Evolutionary conservation across 2,329 filamentous ascomycete genomes (phyloP).

Genomic region (Colletotrichum siamense): DNA sequence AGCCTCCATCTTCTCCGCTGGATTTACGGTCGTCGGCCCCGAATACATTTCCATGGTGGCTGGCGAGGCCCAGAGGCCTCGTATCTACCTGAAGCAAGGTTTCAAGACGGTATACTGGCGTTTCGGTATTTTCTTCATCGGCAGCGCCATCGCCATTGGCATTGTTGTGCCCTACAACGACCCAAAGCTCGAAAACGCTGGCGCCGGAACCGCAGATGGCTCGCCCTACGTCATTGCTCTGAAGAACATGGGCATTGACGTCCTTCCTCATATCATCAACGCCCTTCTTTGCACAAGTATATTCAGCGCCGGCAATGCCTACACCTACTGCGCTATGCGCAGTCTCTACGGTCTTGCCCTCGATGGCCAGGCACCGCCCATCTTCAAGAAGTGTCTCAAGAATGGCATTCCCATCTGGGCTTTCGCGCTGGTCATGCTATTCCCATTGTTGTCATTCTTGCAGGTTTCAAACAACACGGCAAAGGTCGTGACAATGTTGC

Average conservation of each 20-base stretch:
- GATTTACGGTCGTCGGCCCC: slow-evolving; percentile 69
- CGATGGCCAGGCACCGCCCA: slow-evolving; percentile 54
- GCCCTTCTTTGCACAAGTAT: slow-evolving; percentile 60
- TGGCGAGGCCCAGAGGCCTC: slow-evolving; percentile 71
- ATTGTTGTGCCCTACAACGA: slow-evolving; percentile 73
- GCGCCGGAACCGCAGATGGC: slow-evolving; percentile 52
- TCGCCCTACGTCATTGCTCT: slow-evolving; percentile 71
- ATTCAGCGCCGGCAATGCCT: slow-evolving; percentile 35
- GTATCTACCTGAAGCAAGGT: slow-evolving; percentile 68
- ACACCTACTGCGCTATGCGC: slow-evolving; percentile 57
- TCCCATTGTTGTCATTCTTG: slow-evolving; percentile 59
- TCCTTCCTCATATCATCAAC: slow-evolving; percentile 64
- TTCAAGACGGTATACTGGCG: slow-evolving; percentile 79
- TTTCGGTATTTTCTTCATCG: slow-evolving; percentile 73
- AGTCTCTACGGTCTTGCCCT: slow-evolving; percentile 61
- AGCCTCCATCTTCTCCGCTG: slow-evolving; percentile 68
- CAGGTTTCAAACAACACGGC: slow-evolving; percentile 53
- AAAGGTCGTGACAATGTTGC: slow-evolving; percentile 57
- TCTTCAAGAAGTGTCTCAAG: slow-evolving; percentile 59
- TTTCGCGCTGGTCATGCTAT: slow-evolving; percentile 58
- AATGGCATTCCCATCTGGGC: slow-evolving; percentile 67
- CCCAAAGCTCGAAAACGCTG: slow-evolving; percentile 48
- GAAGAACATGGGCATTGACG: slow-evolving; percentile 56
- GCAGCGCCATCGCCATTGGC: slow-evolving; percentile 70
- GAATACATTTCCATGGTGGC: slow-evolving; percentile 75